A percentile compares a stretch with the other conserved stretches of the same genome.
phyloP scores from a whole-genome alignment of 2,329 filamentous ascomycete genomes.

The Grosmannia huntii region DNA sequence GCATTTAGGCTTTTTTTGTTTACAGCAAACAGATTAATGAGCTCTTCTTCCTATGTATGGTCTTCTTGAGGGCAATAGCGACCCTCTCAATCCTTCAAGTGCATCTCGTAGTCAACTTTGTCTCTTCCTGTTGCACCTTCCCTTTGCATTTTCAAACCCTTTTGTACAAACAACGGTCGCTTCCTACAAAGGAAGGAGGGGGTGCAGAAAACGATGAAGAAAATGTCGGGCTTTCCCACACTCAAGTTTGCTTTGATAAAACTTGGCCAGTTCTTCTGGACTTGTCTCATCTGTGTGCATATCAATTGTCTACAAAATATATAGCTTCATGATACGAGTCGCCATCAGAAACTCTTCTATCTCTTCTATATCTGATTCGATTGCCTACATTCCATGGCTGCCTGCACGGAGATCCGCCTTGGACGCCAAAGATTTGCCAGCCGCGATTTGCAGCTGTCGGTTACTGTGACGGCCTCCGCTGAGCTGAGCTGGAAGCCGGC shows the following conservation, averaged over 20 bases:
- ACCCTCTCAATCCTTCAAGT: background rate
- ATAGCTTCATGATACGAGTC: background rate
- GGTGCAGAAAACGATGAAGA: background rate
- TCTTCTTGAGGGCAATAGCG: background rate
- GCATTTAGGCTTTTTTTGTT: background rate
- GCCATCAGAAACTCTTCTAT: background rate
- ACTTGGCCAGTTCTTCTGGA: too few relatives aligned
- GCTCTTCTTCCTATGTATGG: background rate
- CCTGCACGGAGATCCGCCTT: slow-evolving; percentile 1
- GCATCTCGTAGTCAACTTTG: background rate
- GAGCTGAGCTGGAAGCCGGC: slow-evolving; percentile 9
- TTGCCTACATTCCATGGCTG: too few relatives aligned
- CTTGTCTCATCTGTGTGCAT: too few relatives aligned
- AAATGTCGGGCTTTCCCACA: background rate
- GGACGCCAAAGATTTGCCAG: slow-evolving; percentile 1
- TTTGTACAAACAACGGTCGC: background rate
- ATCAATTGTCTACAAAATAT: background rate
- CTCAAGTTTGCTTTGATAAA: too few relatives aligned
- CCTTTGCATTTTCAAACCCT: background rate
- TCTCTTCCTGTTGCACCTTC: background rate
- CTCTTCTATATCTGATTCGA: background rate
- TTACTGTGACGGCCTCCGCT: slow-evolving; percentile 5
- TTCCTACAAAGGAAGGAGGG: background rate
- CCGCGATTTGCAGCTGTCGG: slow-evolving; percentile 1
- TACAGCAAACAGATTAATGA: background rate